Evolutionary conservation across 2,329 filamentous ascomycete genomes (phyloP).

Genomic region (Dactylellina drechsleri): DNA sequence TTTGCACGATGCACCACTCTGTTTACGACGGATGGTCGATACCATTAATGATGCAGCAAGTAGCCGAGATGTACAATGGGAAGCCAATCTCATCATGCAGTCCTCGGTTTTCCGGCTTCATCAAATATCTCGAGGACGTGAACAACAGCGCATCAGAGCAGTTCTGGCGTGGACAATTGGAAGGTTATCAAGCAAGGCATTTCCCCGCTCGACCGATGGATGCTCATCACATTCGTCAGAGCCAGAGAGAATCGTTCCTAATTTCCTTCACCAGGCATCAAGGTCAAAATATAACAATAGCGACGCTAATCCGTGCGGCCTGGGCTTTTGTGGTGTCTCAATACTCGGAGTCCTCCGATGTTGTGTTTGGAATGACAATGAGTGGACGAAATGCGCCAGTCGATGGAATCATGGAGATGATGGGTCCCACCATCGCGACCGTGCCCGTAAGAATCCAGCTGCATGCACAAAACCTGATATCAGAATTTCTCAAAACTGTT

Average conservation of each 20-base stretch:
- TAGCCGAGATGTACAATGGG: neutral
- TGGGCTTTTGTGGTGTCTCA: slow-evolving; percentile 58
- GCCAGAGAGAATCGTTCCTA: neutral
- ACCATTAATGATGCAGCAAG: neutral
- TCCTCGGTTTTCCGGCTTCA: neutral
- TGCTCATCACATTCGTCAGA: slow-evolving; percentile 60
- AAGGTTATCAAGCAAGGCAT: neutral
- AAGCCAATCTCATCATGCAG: neutral
- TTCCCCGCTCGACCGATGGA: slow-evolving; percentile 58
- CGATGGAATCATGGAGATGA: slow-evolving; percentile 57
- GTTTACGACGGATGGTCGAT: slow-evolving; percentile 10
- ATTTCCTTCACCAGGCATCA: neutral
- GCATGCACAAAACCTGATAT: slow-evolving; percentile 24
- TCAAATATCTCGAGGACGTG: neutral
- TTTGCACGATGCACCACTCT: slow-evolving; percentile 5
- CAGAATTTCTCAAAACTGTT: slow-evolving; percentile 41
- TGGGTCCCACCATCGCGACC: slow-evolving; percentile 60
- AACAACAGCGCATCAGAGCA: slow-evolving; percentile 62
- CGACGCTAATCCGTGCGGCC: neutral
- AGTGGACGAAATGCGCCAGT: slow-evolving; percentile 59
- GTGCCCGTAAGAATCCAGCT: slow-evolving; percentile 58
- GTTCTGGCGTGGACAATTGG: neutral
- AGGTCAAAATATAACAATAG: neutral
- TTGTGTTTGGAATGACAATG: slow-evolving; percentile 59
- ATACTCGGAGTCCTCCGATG: slow-evolving; percentile 52